These are phyloP conservation scores for Phlebopus sp. DNA, from an alignment of 1,284 basidiomycete genomes.

Conservation along the genomic window DNA sequence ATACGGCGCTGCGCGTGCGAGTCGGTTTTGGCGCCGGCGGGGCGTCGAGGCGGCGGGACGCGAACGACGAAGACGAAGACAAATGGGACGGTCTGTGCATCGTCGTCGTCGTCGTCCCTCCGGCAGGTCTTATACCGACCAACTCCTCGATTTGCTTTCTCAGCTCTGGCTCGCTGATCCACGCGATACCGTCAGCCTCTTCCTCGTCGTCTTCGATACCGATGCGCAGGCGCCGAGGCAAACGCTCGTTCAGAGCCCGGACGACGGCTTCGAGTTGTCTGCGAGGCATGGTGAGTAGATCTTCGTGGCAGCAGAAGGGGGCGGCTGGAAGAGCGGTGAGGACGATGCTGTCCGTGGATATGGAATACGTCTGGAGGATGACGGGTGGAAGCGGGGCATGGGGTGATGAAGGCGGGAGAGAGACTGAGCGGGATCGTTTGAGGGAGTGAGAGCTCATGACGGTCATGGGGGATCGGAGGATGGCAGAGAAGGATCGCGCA, in stretches of 20 bases:
- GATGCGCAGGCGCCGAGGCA: constrained; percentile 47
- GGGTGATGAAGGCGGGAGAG: constrained; percentile 7
- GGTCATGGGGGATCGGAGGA: constrained; percentile 16
- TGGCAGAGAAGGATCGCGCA: neutral
- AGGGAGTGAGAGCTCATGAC: constrained; percentile 11
- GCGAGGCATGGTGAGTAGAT: constrained; percentile 53
- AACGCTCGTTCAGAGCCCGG: constrained; percentile 42
- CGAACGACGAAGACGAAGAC: constrained; percentile 17
- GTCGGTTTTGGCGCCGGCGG: constrained; percentile 28
- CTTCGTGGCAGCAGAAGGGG: constrained; percentile 63
- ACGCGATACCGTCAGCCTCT: constrained; percentile 16
- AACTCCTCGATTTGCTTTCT: constrained; percentile 47
- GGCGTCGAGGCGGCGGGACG: constrained; percentile 9
- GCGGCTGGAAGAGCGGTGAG: constrained; percentile 49
- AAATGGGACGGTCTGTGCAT: constrained; percentile 18
- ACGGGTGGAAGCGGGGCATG: constrained; percentile 26
- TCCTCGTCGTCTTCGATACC: constrained; percentile 24
- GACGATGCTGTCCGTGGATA: constrained; percentile 48
- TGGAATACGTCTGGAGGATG: constrained; percentile 52
- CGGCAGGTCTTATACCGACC: constrained; percentile 44
- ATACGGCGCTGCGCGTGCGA: constrained; percentile 20
- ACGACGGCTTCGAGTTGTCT: constrained; percentile 45
- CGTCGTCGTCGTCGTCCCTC: constrained; percentile 25
- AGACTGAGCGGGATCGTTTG: constrained; percentile 17
- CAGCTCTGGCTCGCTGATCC: constrained; percentile 40